Evolutionary conservation across 768 basidiomycete species (phyloP), one percentile per base, ranked within the genome.

Genomic region (Pulveroboletus sp.): DNA sequence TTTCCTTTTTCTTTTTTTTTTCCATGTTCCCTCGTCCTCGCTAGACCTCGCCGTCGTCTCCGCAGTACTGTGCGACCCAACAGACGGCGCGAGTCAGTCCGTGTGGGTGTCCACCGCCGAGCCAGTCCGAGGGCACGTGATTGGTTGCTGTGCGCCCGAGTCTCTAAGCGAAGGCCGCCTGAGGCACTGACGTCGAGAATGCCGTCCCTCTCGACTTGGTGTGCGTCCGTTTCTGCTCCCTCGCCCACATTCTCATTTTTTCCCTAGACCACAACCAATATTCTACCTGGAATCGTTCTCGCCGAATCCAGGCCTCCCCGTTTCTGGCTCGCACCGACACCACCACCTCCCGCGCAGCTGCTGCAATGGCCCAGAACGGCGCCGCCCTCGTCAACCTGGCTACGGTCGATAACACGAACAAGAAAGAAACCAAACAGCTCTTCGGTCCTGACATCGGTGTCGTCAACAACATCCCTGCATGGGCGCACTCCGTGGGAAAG

Each of bases 391-490:
- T 67, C 50, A 62, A 62, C 56, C 41, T 68, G 56, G 31, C 50
- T 33, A 18, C 42, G 8, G 55, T 47, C 4, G 60, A 58, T 0
- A 47, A 38, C 7, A 0, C 61, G 1, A 59, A 57, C 46, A 77
- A 76, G 59, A 76, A 82, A 40, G 79, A 79, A 57, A 84, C 81
- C 64, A 80, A 81, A 38, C 80, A 81, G 11, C 79, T 96, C 39
- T 96, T 95, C 68, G 93, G 93, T 0, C 93, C 93, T 8, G 89
- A 86, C 65, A 88, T 96, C 49, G 93, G 93, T 9, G 76, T 85
- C 44, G 79, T 86, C 40, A 78, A 71, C 62, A 76, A 73, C 47
- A 81, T 81, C 1, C 89, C 89, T 8, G 69, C 79, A 0, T 92
- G 89, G 89, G 82, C 89, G 1, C 69, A 79, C 26, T 59, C 65